Evolutionary conservation across 2,329 filamentous ascomycete species (phyloP).

Genomic region (Xylariales sp.): DNA sequence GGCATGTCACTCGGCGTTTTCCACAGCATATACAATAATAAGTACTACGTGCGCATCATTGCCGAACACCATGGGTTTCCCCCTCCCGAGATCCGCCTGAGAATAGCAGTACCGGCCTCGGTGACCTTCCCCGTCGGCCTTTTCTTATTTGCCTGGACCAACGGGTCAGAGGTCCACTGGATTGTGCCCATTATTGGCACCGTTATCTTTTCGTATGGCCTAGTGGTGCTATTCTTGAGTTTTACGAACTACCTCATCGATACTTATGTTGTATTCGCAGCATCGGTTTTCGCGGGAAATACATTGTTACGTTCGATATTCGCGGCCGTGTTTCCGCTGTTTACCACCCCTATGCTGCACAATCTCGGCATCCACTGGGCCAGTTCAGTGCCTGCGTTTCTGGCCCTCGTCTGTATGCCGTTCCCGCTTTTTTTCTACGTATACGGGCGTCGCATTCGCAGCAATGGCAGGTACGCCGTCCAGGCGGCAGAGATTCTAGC

Average conservation of each 20-base stretch:
- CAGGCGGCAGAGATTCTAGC: too few species aligned
- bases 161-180: slow-evolving; percentile 48
- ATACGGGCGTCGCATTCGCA: neutral
- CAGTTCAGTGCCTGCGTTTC: slow-evolving; percentile 16
- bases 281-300: slow-evolving; percentile 20
- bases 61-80: neutral
- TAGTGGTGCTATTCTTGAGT: slow-evolving; percentile 20
- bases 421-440: slow-evolving; percentile 15
- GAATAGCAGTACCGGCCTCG: slow-evolving; percentile 53
- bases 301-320: slow-evolving; percentile 16
- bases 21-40: slow-evolving; percentile 51
- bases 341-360: slow-evolving; percentile 17
- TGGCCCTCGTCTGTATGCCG: slow-evolving; percentile 19
- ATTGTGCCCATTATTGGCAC: slow-evolving; percentile 49
- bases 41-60: slow-evolving; percentile 34
- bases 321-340: slow-evolving; percentile 19
- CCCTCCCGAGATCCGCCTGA: slow-evolving; percentile 59
- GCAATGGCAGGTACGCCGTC: neutral
- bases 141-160: slow-evolving; percentile 56
- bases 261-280: slow-evolving; percentile 16
- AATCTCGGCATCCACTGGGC: slow-evolving; percentile 19
- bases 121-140: slow-evolving; percentile 50
- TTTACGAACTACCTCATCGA: slow-evolving; percentile 22
- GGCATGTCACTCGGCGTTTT: slow-evolving; percentile 55
- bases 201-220: slow-evolving; percentile 34